Percentiles rank a stretch among this genome's conserved stretches.
phyloP scores from a whole-genome alignment of 768 basidiomycete species.

The Mrakia frigida region DNA sequence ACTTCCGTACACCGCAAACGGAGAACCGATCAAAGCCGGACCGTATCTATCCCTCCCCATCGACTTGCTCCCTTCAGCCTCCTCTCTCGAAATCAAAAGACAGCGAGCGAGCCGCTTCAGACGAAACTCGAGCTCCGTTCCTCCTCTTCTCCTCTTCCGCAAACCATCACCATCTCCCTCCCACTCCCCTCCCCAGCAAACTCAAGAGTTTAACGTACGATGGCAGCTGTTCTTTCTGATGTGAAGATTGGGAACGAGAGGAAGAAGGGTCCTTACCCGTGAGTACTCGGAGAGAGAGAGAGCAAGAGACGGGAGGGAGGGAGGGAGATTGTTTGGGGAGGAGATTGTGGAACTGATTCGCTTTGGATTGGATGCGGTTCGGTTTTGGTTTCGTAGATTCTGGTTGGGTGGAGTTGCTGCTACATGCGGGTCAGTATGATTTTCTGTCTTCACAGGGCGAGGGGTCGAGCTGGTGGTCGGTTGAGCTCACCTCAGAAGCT shows the following conservation, averaged over 20 bases:
- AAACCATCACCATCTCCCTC: not conserved
- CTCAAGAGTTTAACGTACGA: not conserved
- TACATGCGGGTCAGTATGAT: not conserved
- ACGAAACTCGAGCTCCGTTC: no score
- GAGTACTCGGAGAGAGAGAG: not conserved
- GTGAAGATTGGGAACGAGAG: not conserved
- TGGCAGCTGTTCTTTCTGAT: not conserved
- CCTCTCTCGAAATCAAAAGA: no score
- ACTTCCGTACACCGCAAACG: no score
- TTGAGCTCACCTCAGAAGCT: not conserved
- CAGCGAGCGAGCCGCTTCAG: no score
- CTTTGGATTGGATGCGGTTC: not conserved
- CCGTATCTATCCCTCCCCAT: no score
- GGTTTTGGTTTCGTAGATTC: not conserved
- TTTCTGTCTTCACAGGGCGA: no score
- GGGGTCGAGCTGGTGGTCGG: no score
- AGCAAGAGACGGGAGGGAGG: not conserved
- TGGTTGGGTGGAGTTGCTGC: not conserved
- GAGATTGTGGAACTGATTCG: not conserved
- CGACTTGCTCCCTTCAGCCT: no score
- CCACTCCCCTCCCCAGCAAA: not conserved
- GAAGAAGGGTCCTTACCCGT: constrained; percentile 1
- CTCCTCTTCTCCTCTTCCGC: no score
- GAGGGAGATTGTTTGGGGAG: not conserved
- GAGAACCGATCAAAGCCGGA: no score